Percentiles rank a stretch among this genome's conserved stretches.
Conservation (phyloP, 768 basidiomycete species). For the Gautieria morchelliformis region DNA sequence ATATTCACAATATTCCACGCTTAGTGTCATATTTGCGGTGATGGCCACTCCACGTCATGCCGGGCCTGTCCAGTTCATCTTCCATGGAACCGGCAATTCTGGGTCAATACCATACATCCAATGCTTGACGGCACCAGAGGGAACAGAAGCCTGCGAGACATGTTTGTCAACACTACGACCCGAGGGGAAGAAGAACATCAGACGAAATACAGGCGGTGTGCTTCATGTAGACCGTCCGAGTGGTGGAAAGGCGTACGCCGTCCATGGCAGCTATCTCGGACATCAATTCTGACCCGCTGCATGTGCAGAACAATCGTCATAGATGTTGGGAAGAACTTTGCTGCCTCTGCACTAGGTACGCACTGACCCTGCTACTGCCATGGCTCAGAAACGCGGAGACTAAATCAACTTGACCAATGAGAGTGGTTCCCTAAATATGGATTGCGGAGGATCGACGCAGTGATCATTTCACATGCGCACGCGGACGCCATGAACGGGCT, state of each 20-base stretch:
- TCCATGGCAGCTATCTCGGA: background rate
- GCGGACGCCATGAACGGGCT: conserved; percentile 88
- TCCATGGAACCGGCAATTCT: conserved; percentile 79
- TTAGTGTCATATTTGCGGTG: background rate
- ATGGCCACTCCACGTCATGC: background rate
- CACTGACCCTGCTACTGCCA: background rate
- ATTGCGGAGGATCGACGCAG: conserved; percentile 59
- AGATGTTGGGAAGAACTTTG: conserved; percentile 82
- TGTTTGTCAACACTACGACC: conserved; percentile 59
- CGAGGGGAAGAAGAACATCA: conserved; percentile 72
- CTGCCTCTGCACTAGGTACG: conserved; percentile 31
- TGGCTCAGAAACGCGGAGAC: background rate
- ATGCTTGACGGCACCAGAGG: conserved; percentile 66
- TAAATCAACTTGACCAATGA: background rate
- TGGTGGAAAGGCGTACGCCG: conserved; percentile 35
- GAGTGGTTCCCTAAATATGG: conserved; percentile 65
- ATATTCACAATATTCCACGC: background rate
- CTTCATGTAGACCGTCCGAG: conserved; percentile 37
- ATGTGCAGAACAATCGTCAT: conserved; percentile 59
- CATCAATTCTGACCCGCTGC: background rate
- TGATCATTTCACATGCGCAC: conserved; percentile 84
- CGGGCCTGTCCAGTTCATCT: conserved; percentile 46
- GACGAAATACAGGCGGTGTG: conserved; percentile 75
- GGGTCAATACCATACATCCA: conserved; percentile 50
- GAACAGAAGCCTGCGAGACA: conserved; percentile 43